Evolutionary conservation across 1,139 yeast genomes (phyloP), one percentile per base, ranked within the genome.

Genomic region (Pichia sp.): DNA sequence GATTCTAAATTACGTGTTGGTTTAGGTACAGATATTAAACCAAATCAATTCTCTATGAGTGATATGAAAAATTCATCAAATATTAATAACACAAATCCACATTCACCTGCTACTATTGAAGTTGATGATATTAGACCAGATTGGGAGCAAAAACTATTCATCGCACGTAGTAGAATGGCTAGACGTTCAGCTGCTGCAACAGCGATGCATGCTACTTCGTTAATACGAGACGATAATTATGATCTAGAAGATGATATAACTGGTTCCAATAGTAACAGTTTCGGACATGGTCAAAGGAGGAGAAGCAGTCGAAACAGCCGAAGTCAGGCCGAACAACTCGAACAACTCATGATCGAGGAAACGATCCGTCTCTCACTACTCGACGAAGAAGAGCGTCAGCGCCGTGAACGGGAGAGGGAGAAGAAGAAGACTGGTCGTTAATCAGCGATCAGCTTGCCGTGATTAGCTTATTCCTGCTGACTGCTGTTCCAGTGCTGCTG

Each of bases 101-200:
- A 22, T 22, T 72, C 72, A 9, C 93, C 86, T 3, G 8, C 5
- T 14, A 9, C 30, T 14, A 71, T 88, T 19, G 77, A 93, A 0
- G 75, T 86, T 7, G 97, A 91, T 60, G 66, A 62, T 52, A 84
- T 91, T 34, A 70, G 96, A 40, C 97, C 98, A 1, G 95, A 86
- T 55, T 91, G 98, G 98, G 88, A 84, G 51, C 63, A 68, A 10
- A 83, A 79, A 52, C 69, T 91, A 42, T 67, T 71, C 14, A 68
- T 75, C 36, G 95, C 96, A 4, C 72, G 91, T 42, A 74, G 79
- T 46, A 81, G 79, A 52, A 66, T 86, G 34, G 96, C 95, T 0
- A 71, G 95, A 44, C 73, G 85, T 53, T 80, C 95, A 0, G 97
- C 96, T 0, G 86, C 95, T 15, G 97, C 97, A 1, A 84, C 86